Percentiles rank a stretch among this genome's conserved stretches.
Conservation (phyloP, 495 filamentous ascomycete species). For the Xylaria curta region DNA sequence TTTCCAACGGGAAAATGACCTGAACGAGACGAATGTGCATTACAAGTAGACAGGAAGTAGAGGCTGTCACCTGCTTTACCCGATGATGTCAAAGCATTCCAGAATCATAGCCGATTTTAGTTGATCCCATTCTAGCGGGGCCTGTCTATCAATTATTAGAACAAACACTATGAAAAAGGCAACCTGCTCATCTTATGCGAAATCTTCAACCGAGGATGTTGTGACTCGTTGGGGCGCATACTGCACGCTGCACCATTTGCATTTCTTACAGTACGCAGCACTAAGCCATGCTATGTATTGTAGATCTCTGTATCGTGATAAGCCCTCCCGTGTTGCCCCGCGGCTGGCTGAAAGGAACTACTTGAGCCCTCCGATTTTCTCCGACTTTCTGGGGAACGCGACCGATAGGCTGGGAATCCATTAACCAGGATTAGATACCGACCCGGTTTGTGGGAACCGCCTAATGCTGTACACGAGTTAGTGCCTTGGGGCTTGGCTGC, state of each 20-base stretch:
- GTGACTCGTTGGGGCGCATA: conserved; percentile 24
- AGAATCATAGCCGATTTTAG: not conserved
- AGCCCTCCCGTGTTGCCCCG: conserved; percentile 9
- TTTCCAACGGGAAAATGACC: not conserved
- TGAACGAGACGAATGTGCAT: not conserved
- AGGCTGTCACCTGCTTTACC: not conserved
- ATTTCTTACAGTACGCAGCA: conserved; percentile 1
- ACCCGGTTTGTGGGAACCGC: conserved; percentile 19
- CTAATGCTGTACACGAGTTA: conserved; percentile 2
- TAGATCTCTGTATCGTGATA: not conserved
- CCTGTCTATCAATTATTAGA: not conserved
- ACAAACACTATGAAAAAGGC: not conserved
- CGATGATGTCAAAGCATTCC: conserved; percentile 19
- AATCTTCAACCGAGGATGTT: conserved; percentile 1
- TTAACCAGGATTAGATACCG: not conserved
- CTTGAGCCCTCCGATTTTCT: conserved; percentile 18
- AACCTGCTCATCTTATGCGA: not conserved
- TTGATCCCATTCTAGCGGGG: not conserved
- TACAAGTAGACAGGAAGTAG: not conserved
- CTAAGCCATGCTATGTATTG: conserved; percentile 7
- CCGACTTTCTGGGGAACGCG: conserved; percentile 29
- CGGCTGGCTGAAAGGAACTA: conserved; percentile 8
- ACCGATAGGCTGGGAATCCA: conserved; percentile 8
- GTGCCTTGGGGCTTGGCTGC: conserved; percentile 6
- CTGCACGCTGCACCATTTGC: conserved; percentile 4